Evolutionary conservation across 2,329 filamentous ascomycete species (phyloP).

Genomic region (Parasarocladium wereldwijsianum): DNA sequence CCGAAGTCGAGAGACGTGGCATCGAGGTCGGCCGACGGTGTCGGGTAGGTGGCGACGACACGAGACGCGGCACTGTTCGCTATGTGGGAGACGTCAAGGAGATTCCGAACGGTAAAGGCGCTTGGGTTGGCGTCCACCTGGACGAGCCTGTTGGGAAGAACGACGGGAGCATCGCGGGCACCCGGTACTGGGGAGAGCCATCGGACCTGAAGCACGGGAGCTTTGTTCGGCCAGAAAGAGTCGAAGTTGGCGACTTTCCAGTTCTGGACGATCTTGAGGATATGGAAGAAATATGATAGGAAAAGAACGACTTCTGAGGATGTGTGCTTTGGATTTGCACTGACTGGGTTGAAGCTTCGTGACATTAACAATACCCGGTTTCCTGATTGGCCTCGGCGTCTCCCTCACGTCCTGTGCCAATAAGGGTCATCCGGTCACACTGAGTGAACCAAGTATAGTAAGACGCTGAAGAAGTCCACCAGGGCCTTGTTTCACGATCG

Average conservation of each 20-base stretch:
- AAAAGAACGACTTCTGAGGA: too few relatives aligned
- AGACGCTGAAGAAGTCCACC: too few relatives aligned
- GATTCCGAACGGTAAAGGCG: slow-evolving; percentile 48
- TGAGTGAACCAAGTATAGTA: too few relatives aligned
- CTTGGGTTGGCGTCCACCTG: slow-evolving; percentile 61
- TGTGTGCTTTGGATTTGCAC: too few relatives aligned
- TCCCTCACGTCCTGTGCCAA: too few relatives aligned
- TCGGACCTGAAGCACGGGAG: slow-evolving; percentile 57
- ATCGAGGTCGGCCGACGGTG: slow-evolving; percentile 49
- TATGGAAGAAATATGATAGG: slow-evolving; percentile 66
- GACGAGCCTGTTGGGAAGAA: slow-evolving; percentile 77
- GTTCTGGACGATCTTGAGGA: slow-evolving; percentile 60
- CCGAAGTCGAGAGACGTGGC: slow-evolving; percentile 56
- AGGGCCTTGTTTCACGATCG: too few relatives aligned
- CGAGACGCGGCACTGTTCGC: slow-evolving; percentile 51
- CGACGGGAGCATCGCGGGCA: slow-evolving; percentile 55
- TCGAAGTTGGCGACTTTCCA: slow-evolving; percentile 62
- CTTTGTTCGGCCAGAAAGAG: slow-evolving; percentile 64
- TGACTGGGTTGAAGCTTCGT: slow-evolving; percentile 12
- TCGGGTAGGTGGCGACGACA: slow-evolving; percentile 52
- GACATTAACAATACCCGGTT: slow-evolving; percentile 3
- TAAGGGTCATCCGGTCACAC: too few relatives aligned
- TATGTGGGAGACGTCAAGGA: slow-evolving; percentile 64
- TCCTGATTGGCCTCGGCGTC: too few relatives aligned
- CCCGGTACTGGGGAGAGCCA: slow-evolving; percentile 54